A percentile compares a stretch with the other conserved stretches of the same genome.
These are phyloP conservation scores for Trichocladium antarcticum DNA, from an alignment of 495 filamentous ascomycete species.

Conservation along the genomic window DNA sequence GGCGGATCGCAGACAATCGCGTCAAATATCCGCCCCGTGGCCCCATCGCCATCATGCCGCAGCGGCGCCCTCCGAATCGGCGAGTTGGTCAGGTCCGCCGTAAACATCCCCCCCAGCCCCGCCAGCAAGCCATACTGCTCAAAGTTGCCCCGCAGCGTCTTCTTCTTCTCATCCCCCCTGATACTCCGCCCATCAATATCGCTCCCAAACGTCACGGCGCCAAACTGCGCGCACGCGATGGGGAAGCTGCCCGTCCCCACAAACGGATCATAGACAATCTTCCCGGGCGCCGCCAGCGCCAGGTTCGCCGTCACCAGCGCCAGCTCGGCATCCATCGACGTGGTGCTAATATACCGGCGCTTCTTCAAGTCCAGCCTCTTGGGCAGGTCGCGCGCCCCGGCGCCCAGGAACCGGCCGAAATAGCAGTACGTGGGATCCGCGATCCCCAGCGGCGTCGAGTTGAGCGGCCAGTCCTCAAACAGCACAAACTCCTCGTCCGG, in stretches of 20 bases:
- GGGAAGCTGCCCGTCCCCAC: slow-evolving; percentile 88
- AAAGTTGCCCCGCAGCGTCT: slow-evolving; percentile 62
- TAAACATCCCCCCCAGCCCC: slow-evolving; percentile 62
- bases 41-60: slow-evolving; percentile 12
- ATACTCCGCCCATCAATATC: slow-evolving; percentile 90
- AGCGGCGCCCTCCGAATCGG: slow-evolving; percentile 47
- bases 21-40: slow-evolving; percentile 53
- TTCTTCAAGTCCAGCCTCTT: slow-evolving; percentile 83
- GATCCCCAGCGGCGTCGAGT: slow-evolving; percentile 32
- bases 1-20: slow-evolving; percentile 95
- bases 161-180: slow-evolving; percentile 47
- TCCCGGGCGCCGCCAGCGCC: slow-evolving; percentile 67
- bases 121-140: slow-evolving; percentile 62
- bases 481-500: slow-evolving; percentile 65
- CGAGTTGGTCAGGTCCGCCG: slow-evolving; percentile 80
- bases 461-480: slow-evolving; percentile 63
- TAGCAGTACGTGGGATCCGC: slow-evolving; percentile 50
- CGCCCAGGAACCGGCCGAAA: slow-evolving; percentile 57
- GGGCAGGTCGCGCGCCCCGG: slow-evolving; percentile 53
- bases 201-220: slow-evolving; percentile 64
- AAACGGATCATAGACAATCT: slow-evolving; percentile 85
- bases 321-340: slow-evolving; percentile 92
- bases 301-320: slow-evolving; percentile 88
- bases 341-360: slow-evolving; percentile 83
- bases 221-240: slow-evolving; percentile 79